Evolutionary conservation across 371 early-diverging fungal genomes (phyloP).

Genomic region (Rhizopus arrhizus): DNA sequence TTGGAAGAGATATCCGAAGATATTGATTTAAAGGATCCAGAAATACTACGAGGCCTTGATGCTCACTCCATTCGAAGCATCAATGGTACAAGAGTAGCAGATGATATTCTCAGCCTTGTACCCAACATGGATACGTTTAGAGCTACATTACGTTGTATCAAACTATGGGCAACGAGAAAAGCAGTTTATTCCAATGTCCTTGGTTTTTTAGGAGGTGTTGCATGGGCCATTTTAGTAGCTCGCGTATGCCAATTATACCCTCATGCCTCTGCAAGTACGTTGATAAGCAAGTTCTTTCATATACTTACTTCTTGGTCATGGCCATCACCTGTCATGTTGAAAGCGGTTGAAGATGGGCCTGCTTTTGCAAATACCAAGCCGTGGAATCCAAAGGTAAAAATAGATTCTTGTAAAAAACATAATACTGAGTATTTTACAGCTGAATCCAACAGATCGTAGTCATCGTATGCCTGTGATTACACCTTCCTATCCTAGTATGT

Average conservation of each 20-base stretch:
- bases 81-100: conserved; percentile 90
- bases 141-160: conserved; percentile 83
- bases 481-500: conserved; percentile 98
- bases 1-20: conserved; percentile 65
- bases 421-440: neutral
- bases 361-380: conserved; percentile 71
- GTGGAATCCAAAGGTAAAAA: conserved; percentile 77
- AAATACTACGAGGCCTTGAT: conserved; percentile 74
- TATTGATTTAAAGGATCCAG: conserved; percentile 72
- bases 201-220: conserved; percentile 95
- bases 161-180: conserved; percentile 88
- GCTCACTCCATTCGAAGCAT: conserved; percentile 77
- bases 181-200: conserved; percentile 87
- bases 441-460: conserved; percentile 15
- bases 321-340: conserved; percentile 89
- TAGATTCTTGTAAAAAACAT: neutral
- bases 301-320: conserved; percentile 65
- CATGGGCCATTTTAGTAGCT: conserved; percentile 91
- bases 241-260: conserved; percentile 92
- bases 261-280: conserved; percentile 69
- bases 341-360: conserved; percentile 64
- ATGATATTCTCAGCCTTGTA: conserved; percentile 82
- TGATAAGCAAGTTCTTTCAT: conserved; percentile 84
- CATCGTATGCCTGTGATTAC: conserved; percentile 96
- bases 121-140: conserved; percentile 82